These are phyloP conservation scores for Nyctanthes arbortristis DNA, from an alignment of 257 asterid species.

Conservation along the genomic window DNA sequence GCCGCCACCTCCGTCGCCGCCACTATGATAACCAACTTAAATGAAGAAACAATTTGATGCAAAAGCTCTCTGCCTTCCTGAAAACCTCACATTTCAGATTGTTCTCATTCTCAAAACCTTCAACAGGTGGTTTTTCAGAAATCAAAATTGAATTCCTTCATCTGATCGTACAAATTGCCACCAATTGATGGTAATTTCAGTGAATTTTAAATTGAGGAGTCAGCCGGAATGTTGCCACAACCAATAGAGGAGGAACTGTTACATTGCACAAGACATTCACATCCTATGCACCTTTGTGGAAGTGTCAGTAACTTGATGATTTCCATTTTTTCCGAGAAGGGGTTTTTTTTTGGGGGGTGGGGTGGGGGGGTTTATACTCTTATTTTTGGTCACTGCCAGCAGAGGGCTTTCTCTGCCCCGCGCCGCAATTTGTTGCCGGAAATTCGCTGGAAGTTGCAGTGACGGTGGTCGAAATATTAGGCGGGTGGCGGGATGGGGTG, in stretches of 20 bases:
- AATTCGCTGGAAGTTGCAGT: too few relatives aligned
- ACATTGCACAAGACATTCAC: slow-evolving; percentile 72
- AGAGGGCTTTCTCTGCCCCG: too few relatives aligned
- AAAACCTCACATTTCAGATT: slow-evolving; percentile 34
- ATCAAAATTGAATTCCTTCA: slow-evolving; percentile 14
- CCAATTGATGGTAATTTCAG: slow-evolving; percentile 22
- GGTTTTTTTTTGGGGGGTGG: too few relatives aligned
- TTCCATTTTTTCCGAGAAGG: background rate
- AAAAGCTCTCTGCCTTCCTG: slow-evolving; percentile 20
- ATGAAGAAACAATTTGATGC: slow-evolving; percentile 32
- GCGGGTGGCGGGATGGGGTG: too few relatives aligned
- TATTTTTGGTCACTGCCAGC: too few relatives aligned
- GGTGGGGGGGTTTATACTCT: too few relatives aligned
- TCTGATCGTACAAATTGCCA: slow-evolving; percentile 31
- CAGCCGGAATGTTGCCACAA: slow-evolving; percentile 47
- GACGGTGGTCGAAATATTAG: too few relatives aligned
- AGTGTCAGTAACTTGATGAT: slow-evolving; percentile 57
- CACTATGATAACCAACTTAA: too few relatives aligned
- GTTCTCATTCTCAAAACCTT: slow-evolving; percentile 27
- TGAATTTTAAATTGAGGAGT: slow-evolving; percentile 33
- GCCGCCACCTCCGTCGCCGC: slow-evolving; percentile 22
- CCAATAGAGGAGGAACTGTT: slow-evolving; percentile 52
- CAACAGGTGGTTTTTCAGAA: slow-evolving; percentile 2
- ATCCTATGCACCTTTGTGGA: slow-evolving; percentile 67
- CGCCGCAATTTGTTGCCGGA: too few relatives aligned